Evolutionary conservation across 2,329 filamentous ascomycete species (phyloP).

Genomic region (Teratosphaeria epicoccoides): DNA sequence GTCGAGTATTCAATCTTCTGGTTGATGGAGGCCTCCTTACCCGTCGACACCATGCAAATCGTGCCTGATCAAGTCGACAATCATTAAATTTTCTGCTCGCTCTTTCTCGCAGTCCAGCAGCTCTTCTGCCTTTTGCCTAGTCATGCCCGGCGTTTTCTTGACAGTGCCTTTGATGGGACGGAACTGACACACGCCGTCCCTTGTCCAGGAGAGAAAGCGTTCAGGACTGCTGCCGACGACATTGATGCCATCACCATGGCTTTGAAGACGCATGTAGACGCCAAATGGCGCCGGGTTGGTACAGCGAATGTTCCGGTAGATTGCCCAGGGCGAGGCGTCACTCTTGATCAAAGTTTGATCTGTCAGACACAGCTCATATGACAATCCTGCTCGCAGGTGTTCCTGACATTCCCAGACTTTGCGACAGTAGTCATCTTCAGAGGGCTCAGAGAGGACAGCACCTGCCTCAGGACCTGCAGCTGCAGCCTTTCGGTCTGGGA

Average conservation of each 20-base stretch:
- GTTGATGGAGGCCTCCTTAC: constrained; percentile 36
- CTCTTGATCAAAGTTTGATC: constrained; percentile 56
- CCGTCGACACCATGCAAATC: constrained; percentile 81
- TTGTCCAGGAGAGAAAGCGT: constrained; percentile 66
- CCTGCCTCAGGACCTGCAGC: not conserved
- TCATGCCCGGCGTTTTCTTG: constrained; percentile 60
- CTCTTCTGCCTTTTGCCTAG: constrained; percentile 58
- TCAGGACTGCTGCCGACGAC: constrained; percentile 80
- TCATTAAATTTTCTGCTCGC: constrained; percentile 94
- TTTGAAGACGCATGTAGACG: constrained; percentile 63
- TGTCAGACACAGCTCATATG: constrained; percentile 78
- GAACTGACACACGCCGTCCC: constrained; percentile 58
- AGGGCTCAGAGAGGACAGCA: constrained; percentile 1
- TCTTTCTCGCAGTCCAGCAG: constrained; percentile 78
- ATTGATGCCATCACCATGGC: constrained; percentile 36
- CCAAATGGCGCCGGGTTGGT: constrained; percentile 77
- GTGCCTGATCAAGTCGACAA: constrained; percentile 90
- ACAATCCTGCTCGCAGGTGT: constrained; percentile 63
- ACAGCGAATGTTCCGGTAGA: constrained; percentile 60
- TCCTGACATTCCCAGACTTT: constrained; percentile 61
- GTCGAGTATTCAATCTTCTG: constrained; percentile 1
- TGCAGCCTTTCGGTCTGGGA: not conserved
- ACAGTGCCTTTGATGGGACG: constrained; percentile 95
- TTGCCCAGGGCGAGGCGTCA: constrained; percentile 43
- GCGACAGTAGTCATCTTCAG: constrained; percentile 43